Conservation (phyloP, 2,329 filamentous ascomycete genomes). For the Diaporthe eres region DNA sequence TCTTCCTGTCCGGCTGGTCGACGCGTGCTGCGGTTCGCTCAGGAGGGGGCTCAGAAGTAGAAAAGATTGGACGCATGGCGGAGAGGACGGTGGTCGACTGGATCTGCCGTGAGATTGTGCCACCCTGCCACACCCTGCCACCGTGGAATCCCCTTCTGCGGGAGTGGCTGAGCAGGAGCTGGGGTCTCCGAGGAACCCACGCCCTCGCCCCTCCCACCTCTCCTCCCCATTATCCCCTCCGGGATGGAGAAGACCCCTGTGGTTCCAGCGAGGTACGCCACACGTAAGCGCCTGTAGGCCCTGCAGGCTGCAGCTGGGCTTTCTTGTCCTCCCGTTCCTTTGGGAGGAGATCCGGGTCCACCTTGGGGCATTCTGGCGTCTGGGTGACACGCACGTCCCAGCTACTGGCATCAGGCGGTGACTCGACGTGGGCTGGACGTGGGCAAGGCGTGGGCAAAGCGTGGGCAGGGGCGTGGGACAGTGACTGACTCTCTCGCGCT, state of each 20-base stretch:
- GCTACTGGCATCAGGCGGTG: constrained; percentile 21
- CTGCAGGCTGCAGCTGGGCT: constrained; percentile 24
- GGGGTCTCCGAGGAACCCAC: constrained; percentile 10
- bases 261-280: constrained; percentile 15
- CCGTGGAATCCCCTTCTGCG: not conserved
- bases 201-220: not conserved
- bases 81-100: constrained; percentile 10
- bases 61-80: constrained; percentile 18
- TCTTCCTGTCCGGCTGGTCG: not conserved
- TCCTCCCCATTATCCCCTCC: constrained; percentile 3
- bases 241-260: constrained; percentile 22
- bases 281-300: constrained; percentile 24
- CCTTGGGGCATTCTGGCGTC: not conserved
- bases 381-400: constrained; percentile 23
- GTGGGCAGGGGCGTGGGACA: not conserved
- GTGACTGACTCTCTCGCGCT: constrained; percentile 20
- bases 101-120: constrained; percentile 33
- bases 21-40: constrained; percentile 28
- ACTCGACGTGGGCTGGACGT: not conserved
- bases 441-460: too few relatives aligned
- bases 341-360: constrained; percentile 14
- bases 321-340: not conserved
- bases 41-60: constrained; percentile 29
- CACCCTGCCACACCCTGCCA: constrained; percentile 17
- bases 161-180: constrained; percentile 31